Base-by-base conservation (phyloP, 2,329 filamentous ascomycete species). In the Davidsoniella virescens region DNA sequence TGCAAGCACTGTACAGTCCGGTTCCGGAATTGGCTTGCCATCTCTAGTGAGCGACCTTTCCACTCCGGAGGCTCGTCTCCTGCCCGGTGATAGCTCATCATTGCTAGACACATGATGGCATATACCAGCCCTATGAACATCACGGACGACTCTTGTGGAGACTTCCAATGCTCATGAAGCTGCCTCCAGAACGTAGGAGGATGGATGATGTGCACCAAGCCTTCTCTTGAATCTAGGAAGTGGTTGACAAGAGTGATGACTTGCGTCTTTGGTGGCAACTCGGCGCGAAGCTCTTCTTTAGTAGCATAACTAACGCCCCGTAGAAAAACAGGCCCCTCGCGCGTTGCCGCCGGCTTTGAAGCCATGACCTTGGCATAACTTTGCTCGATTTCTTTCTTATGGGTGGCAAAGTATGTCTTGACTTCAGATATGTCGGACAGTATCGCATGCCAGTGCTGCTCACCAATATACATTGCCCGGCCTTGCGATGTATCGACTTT, bases 401-500 rank as follows among this genome's bases (percentile, higher is more conserved):
- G 87, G 36, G 74, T 78, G 16, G 68, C 67, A 59, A 94, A 96
- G 66, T 92, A 95, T 57, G 82, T 88, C 61, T 90, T 94, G 23
- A 98, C 90, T 67, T 98, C 92, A 8, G 85, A 73, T 55, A 98
- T 92, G 63, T 88, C 84, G 57, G 78, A 72, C 50, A 93, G 67
- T 49, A 93, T 77, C 38, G 81, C 78, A 58, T 84, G 81, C 86
- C 87, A 93, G 63, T 92, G 84, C 50, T 84, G 81, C 56, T 87
- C 82, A 51, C 85, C 87, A 54, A 90, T 70, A 61, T 92, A 93
- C 66, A 85, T 77, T 20, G 82, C 82, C 63, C 87, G 87, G 50
- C 78, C 80, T 59, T 84, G 83, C 60, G 84, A 84, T 18, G 72
- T 65, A 58, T 88, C 84, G 55, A 94, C 81, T 60, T 87, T 88